A percentile compares a stretch with the other conserved stretches of the same genome.
Conservation (phyloP, 73 alveolate genomes). For the Paramecium sexaurelia region DNA sequence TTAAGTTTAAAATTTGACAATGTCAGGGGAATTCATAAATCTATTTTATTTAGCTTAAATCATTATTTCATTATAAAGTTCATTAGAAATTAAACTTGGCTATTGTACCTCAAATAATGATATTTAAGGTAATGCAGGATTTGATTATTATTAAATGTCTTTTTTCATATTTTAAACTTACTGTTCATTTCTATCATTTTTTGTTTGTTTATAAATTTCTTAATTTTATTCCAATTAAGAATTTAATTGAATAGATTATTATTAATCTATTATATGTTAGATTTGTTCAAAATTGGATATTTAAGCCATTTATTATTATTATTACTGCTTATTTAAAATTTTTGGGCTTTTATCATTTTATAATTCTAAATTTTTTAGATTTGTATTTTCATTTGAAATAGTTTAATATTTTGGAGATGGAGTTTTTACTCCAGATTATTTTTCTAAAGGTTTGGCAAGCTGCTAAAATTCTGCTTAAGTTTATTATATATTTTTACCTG, state of each 20-base stretch:
- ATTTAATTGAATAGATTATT: not conserved
- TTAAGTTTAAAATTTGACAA: not conserved
- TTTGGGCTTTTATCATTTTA: not conserved
- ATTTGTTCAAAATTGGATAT: not conserved
- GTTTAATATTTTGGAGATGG: not conserved
- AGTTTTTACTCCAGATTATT: not conserved
- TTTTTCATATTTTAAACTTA: not conserved
- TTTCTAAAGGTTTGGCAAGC: not conserved
- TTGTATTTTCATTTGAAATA: not conserved
- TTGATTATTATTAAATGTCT: not conserved
- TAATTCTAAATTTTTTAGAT: not conserved
- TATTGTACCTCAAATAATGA: not conserved
- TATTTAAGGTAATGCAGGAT: not conserved
- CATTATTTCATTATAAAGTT: constrained; percentile 26
- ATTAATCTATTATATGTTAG: not conserved
- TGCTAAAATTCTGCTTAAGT: not conserved
- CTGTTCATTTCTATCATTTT: not conserved
- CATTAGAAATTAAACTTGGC: not conserved
- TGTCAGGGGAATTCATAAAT: not conserved
- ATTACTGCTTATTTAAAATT: not conserved
- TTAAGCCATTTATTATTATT: not conserved
- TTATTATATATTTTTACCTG: not conserved
- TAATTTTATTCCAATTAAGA: not conserved
- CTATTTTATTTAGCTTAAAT: not conserved
- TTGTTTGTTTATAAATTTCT: not conserved